Conservation (phyloP, 306 rosid species). For the Cucurbita argyrosperma region DNA sequence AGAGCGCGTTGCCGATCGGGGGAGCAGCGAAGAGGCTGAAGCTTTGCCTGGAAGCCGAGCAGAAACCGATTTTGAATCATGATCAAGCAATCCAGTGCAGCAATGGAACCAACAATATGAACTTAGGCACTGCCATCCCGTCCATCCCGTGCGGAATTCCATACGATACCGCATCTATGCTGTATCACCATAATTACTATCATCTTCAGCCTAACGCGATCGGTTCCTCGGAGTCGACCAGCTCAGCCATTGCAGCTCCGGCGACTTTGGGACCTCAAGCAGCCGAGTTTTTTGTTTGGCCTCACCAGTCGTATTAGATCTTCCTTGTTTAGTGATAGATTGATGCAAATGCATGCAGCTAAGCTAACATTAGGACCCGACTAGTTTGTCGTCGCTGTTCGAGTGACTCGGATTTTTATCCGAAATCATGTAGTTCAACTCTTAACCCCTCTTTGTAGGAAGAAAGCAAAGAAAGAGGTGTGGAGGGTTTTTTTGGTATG, state of each 20-base stretch:
- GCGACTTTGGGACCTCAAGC: constrained; percentile 24
- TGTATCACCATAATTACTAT: constrained; percentile 56
- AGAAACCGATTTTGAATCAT: constrained; percentile 20
- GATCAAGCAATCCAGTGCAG: constrained; percentile 28
- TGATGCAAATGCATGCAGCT: neutral
- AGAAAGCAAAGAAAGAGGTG: neutral
- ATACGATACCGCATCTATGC: constrained; percentile 36
- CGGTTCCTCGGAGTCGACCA: constrained; percentile 15
- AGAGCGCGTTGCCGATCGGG: constrained; percentile 74
- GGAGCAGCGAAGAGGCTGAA: constrained; percentile 83
- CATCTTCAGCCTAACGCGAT: constrained; percentile 36
- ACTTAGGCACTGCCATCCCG: constrained; percentile 40
- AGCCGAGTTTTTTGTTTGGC: constrained; percentile 77
- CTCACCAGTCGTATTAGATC: constrained; percentile 33
- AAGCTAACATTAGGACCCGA: neutral
- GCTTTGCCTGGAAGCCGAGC: constrained; percentile 58
- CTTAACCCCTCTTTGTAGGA: neutral
- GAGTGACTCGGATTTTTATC: neutral
- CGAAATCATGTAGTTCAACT: neutral
- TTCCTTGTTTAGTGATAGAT: neutral
- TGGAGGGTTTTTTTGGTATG: neutral
- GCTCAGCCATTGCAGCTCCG: constrained; percentile 13
- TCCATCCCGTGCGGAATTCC: constrained; percentile 57
- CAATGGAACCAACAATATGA: constrained; percentile 37
- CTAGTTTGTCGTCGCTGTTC: neutral